Percentiles rank a stretch among this genome's conserved stretches.
These are phyloP conservation scores for Nematodospora valgi DNA, from an alignment of 805 yeast species.

Conservation along the genomic window DNA sequence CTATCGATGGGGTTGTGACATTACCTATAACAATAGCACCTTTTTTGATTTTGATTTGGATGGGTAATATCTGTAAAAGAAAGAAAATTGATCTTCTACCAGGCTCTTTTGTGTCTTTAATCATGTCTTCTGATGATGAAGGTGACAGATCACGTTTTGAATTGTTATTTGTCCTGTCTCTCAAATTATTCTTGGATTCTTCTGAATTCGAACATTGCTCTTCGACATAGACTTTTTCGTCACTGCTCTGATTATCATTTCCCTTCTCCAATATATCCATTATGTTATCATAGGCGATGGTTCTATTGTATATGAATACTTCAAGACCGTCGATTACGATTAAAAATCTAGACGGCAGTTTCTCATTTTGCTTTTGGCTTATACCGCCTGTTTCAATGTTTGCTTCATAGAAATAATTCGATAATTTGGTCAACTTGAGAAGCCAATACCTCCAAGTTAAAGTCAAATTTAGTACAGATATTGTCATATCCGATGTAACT, in stretches of 20 bases:
- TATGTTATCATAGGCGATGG: slow-evolving; percentile 69
- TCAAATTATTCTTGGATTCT: slow-evolving; percentile 5
- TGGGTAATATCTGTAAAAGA: slow-evolving; percentile 50
- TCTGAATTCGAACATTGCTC: slow-evolving; percentile 9
- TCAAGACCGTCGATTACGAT: slow-evolving; percentile 76
- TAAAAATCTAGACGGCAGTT: slow-evolving; percentile 53
- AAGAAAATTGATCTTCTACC: slow-evolving; percentile 11
- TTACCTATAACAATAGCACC: slow-evolving; percentile 83
- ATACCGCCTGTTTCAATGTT: not conserved
- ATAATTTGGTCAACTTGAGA: slow-evolving; percentile 40
- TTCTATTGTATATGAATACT: slow-evolving; percentile 76
- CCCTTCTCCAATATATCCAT: slow-evolving; percentile 32
- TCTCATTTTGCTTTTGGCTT: slow-evolving; percentile 34
- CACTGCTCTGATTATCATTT: not conserved
- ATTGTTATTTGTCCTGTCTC: slow-evolving; percentile 8
- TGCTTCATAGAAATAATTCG: slow-evolving; percentile 25
- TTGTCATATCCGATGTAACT: slow-evolving; percentile 69
- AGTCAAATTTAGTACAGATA: slow-evolving; percentile 66
- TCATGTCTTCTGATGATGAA: not conserved
- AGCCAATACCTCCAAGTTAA: slow-evolving; percentile 93
- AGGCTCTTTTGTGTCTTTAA: not conserved
- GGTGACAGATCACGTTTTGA: slow-evolving; percentile 4
- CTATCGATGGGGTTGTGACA: slow-evolving; percentile 66
- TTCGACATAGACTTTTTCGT: slow-evolving; percentile 4
- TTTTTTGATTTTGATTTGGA: slow-evolving; percentile 54